phyloP scores from a whole-genome alignment of 1,284 basidiomycete species.

The Fistulina hepatica region DNA sequence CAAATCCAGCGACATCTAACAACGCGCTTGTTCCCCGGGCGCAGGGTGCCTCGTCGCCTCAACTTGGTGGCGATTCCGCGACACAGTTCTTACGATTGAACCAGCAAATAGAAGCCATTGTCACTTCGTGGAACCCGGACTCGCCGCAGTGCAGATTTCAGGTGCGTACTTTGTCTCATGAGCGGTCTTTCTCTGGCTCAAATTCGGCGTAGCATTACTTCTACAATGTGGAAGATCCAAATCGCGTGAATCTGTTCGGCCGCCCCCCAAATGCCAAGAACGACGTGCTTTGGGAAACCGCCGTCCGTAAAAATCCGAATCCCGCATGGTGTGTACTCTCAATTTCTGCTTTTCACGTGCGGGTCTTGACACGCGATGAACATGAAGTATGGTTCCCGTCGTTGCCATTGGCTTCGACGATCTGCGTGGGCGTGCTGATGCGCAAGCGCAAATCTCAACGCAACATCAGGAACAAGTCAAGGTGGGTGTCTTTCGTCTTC shows the following conservation, averaged over 20 bases:
- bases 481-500: conserved; percentile 13
- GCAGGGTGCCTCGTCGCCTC: conserved; percentile 11
- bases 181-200: neutral
- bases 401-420: conserved; percentile 77
- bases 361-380: conserved; percentile 9
- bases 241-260: conserved; percentile 57
- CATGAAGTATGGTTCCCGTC: conserved; percentile 66
- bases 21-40: conserved; percentile 15
- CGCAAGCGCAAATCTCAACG: conserved; percentile 59
- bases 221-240: conserved; percentile 78
- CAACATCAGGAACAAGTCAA: conserved; percentile 65
- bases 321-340: conserved; percentile 49
- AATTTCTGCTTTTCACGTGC: neutral
- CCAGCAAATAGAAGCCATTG: conserved; percentile 56
- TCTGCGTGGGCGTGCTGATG: conserved; percentile 70
- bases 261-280: conserved; percentile 67
- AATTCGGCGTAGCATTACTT: conserved; percentile 53
- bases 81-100: conserved; percentile 46
- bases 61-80: conserved; percentile 47
- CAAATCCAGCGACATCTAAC: conserved; percentile 21
- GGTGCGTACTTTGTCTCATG: conserved; percentile 30
- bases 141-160: conserved; percentile 74
- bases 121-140: conserved; percentile 61
- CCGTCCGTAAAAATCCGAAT: conserved; percentile 75
- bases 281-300: conserved; percentile 73